Evolutionary conservation across 1,139 yeast species (phyloP), one percentile per base, ranked within the genome.

Genomic region (Scheffersomyces cryptocercus): DNA sequence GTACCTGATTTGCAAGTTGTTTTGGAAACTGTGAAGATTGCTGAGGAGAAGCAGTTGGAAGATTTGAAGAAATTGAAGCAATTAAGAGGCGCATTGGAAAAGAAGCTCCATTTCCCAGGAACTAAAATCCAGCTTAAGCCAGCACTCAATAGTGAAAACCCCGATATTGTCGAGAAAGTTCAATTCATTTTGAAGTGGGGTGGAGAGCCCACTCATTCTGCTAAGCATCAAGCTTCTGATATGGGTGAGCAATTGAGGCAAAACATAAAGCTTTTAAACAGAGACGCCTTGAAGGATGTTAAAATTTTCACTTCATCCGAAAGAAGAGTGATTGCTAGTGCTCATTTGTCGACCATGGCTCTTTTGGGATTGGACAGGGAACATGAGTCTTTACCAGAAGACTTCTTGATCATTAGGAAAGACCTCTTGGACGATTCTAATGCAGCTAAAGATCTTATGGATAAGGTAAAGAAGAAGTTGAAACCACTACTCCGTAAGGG

Each of bases 141-240:
- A 0, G 82, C 95, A 4, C 63, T 90, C 42, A 79, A 81, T 54
- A 69, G 73, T 7, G 85, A 81, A 34, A 74, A 69, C 43, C 79
- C 81, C 8, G 91, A 86, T 40, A 41, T 62, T 4, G 95, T 93
- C 14, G 98, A 91, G 52, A 95, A 95, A 60, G 97, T 93, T 16
- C 99, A 95, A 65, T 83, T 95, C 50, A 95, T 93, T 50, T 74
- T 93, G 56, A 95, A 95, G 64, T 95, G 99, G 99, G 99, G 99
- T 55, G 99, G 99, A 52, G 99, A 95, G 64, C 97, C 99, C 8
- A 95, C 99, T 1, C 99, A 95, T 64, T 90, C 98, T 8, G 98
- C 99, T 1, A 80, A 85, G 47, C 88, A 89, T 62, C 99, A 95
- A 68, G 96, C 97, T 1, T 78, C 85, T 28, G 99, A 95, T 66